These are phyloP conservation scores for Phascolomyces articulosus DNA, from an alignment of 371 early-diverging fungal genomes.

Conservation along the genomic window DNA sequence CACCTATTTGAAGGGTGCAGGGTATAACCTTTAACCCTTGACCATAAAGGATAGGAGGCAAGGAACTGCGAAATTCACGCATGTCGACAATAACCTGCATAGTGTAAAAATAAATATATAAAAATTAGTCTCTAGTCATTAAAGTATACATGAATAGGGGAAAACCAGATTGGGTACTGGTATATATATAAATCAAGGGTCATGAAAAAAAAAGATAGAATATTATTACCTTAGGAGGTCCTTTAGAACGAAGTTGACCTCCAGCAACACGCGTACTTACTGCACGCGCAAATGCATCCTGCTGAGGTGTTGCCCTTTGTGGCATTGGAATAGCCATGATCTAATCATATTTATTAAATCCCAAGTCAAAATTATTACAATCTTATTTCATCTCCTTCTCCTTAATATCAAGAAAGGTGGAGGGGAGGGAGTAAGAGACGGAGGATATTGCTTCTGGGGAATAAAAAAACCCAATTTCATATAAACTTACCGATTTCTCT, in stretches of 20 bases:
- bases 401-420: too few species aligned
- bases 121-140: too few species aligned
- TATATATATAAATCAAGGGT: too few species aligned
- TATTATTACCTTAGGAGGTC: slow-evolving; percentile 30
- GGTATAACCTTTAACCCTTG: slow-evolving; percentile 79
- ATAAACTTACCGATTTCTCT: slow-evolving; percentile 84
- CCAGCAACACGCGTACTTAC: slow-evolving; percentile 63
- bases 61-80: slow-evolving; percentile 92
- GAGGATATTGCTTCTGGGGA: too few species aligned
- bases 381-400: too few species aligned
- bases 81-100: slow-evolving; percentile 84
- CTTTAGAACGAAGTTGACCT: slow-evolving; percentile 37
- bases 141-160: too few species aligned
- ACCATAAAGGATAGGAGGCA: slow-evolving; percentile 90
- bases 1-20: slow-evolving; percentile 92
- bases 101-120: background rate
- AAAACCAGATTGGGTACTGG: too few species aligned
- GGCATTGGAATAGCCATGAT: slow-evolving; percentile 76
- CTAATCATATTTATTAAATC: slow-evolving; percentile 36
- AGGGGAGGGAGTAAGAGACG: too few species aligned
- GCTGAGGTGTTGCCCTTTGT: slow-evolving; percentile 41
- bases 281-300: slow-evolving; percentile 57
- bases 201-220: slow-evolving; percentile 1
- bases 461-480: too few species aligned
- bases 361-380: too few species aligned